Percentiles rank a stretch among this genome's conserved stretches.
phyloP scores from a whole-genome alignment of 495 filamentous ascomycete species.

The Tuber brumale region DNA sequence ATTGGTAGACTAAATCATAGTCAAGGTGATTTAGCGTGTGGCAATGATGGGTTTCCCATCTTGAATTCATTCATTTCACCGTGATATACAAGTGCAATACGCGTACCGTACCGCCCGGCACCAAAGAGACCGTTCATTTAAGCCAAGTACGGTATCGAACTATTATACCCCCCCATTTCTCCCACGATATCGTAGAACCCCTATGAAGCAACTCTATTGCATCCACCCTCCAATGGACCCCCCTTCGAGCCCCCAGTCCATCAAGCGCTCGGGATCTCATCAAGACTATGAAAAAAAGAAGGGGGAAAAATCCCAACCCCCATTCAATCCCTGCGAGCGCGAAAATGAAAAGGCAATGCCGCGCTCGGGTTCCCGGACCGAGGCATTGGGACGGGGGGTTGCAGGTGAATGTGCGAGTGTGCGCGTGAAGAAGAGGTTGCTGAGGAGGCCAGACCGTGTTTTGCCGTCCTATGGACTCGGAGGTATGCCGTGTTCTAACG shows the following conservation, averaged over 20 bases:
- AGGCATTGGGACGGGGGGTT: not conserved
- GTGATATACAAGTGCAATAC: not conserved
- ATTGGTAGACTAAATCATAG: too few relatives aligned
- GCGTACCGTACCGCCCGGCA: not conserved
- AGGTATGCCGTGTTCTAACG: not conserved
- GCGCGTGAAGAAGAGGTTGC: not conserved
- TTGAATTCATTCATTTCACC: not conserved
- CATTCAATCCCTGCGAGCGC: not conserved
- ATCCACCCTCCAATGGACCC: not conserved
- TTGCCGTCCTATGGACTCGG: not conserved
- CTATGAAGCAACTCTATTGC: not conserved
- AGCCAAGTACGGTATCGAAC: not conserved
- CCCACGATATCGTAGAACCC: not conserved
- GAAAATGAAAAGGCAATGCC: not conserved
- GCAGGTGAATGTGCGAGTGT: not conserved
- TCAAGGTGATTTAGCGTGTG: too few relatives aligned
- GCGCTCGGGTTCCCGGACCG: not conserved
- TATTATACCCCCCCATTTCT: not conserved
- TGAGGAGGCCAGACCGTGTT: not conserved
- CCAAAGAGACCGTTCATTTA: not conserved
- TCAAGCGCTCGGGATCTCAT: not conserved
- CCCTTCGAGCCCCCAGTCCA: not conserved
- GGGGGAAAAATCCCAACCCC: not conserved
- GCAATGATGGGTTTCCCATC: not conserved
- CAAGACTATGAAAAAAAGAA: too few relatives aligned